Conservation (phyloP, 73 alveolate species). For the Paramecium pentaurelia region DNA sequence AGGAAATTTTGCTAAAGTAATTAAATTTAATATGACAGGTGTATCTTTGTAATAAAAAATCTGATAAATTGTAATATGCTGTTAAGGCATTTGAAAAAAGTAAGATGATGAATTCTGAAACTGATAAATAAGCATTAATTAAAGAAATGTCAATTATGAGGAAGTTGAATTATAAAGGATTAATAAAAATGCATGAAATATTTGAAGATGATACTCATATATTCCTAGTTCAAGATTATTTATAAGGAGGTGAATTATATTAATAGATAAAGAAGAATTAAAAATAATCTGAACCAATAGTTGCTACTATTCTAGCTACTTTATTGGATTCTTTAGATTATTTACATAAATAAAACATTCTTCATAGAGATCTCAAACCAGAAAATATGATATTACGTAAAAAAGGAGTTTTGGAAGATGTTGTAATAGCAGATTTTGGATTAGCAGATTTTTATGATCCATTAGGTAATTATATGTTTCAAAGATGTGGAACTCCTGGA, state of each 20-base stretch:
- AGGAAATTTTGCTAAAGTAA: slow-evolving; percentile 32
- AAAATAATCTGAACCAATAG: slow-evolving; percentile 53
- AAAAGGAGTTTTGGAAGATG: neutral
- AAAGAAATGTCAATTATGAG: slow-evolving; percentile 46
- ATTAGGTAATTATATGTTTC: slow-evolving; percentile 46
- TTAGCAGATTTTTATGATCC: slow-evolving; percentile 70
- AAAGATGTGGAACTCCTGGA: slow-evolving; percentile 75
- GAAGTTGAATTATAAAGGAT: slow-evolving; percentile 32
- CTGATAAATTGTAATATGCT: slow-evolving; percentile 29
- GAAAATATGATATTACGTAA: slow-evolving; percentile 59
- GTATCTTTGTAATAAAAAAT: slow-evolving; percentile 32
- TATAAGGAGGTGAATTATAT: slow-evolving; percentile 67
- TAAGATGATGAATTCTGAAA: neutral
- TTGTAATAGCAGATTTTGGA: slow-evolving; percentile 63
- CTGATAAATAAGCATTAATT: slow-evolving; percentile 15
- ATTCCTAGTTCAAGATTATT: slow-evolving; percentile 64
- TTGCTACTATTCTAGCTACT: slow-evolving; percentile 26
- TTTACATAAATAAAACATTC: slow-evolving; percentile 3
- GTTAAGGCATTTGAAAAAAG: slow-evolving; percentile 40
- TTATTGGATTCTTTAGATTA: slow-evolving; percentile 57
- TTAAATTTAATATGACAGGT: neutral
- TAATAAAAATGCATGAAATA: slow-evolving; percentile 50
- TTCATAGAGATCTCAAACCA: slow-evolving; percentile 63
- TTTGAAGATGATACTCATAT: slow-evolving; percentile 65
- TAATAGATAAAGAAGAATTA: slow-evolving; percentile 49